phyloP scores from a whole-genome alignment of 2,329 filamentous ascomycete genomes.

The Alternaria alternata region DNA sequence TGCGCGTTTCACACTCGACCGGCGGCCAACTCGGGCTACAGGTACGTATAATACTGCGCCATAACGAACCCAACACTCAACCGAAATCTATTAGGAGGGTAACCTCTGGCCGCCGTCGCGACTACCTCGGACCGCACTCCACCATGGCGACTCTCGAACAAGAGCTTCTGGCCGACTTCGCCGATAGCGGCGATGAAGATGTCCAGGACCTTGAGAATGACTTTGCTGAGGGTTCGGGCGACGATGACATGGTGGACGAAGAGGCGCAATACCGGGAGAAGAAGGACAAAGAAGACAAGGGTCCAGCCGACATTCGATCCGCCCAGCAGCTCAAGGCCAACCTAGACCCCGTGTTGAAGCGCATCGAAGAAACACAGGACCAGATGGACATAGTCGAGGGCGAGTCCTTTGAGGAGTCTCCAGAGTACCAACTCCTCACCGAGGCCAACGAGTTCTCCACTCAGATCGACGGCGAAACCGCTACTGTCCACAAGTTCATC shows the following conservation, averaged over 20 bases:
- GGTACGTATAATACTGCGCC: slow-evolving; percentile 32
- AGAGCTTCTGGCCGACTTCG: slow-evolving; percentile 90
- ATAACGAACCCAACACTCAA: slow-evolving; percentile 28
- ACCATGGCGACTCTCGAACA: slow-evolving; percentile 86
- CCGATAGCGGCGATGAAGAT: slow-evolving; percentile 75
- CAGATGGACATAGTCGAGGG: slow-evolving; percentile 77
- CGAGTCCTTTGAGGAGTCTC: slow-evolving; percentile 86
- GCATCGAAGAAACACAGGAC: slow-evolving; percentile 55
- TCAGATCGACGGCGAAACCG: slow-evolving; percentile 91
- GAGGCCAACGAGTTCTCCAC: slow-evolving; percentile 90
- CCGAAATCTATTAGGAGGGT: slow-evolving; percentile 29
- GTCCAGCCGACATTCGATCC: slow-evolving; percentile 73
- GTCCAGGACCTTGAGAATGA: slow-evolving; percentile 45
- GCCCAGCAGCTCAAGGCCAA: slow-evolving; percentile 84
- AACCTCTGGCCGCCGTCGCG: slow-evolving; percentile 34
- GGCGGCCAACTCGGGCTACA: slow-evolving; percentile 24
- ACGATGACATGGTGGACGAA: slow-evolving; percentile 66
- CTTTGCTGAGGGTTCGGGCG: slow-evolving; percentile 55
- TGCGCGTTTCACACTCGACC: slow-evolving; percentile 8
- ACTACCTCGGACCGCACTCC: slow-evolving; percentile 8
- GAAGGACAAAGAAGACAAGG: slow-evolving; percentile 76
- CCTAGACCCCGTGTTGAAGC: slow-evolving; percentile 81
- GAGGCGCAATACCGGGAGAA: slow-evolving; percentile 63
- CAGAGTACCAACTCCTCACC: slow-evolving; percentile 87
- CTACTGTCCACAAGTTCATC: slow-evolving; percentile 93